Percentiles rank a stretch among this genome's conserved stretches.
These are phyloP conservation scores for Volvariella volvacea DNA, from an alignment of 1,284 basidiomycete species.

Conservation along the genomic window DNA sequence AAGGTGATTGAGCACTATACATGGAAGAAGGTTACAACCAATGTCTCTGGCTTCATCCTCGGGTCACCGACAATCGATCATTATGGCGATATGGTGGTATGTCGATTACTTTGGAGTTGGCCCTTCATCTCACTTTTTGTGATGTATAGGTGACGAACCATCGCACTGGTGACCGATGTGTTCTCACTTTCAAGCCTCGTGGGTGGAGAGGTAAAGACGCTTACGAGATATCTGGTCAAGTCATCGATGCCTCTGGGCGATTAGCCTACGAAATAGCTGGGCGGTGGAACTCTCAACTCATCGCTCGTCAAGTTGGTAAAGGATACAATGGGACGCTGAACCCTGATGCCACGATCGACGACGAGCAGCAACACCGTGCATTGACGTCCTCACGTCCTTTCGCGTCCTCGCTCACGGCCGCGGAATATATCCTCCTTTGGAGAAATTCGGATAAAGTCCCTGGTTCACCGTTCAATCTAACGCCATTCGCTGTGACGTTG, in stretches of 20 bases:
- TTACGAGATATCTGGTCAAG: slow-evolving; percentile 87
- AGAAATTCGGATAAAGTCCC: slow-evolving; percentile 83
- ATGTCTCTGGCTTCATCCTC: slow-evolving; percentile 90
- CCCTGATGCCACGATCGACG: slow-evolving; percentile 58
- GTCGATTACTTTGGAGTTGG: slow-evolving; percentile 21
- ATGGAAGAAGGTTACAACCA: slow-evolving; percentile 96
- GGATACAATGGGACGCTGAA: slow-evolving; percentile 56
- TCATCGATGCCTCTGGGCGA: slow-evolving; percentile 62
- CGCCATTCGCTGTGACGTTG: slow-evolving; percentile 89
- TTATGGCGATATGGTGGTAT: slow-evolving; percentile 90
- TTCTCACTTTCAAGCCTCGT: slow-evolving; percentile 92
- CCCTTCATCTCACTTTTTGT: slow-evolving; percentile 1
- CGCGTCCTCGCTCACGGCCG: neutral
- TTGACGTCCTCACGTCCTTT: slow-evolving; percentile 39
- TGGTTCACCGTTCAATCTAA: slow-evolving; percentile 86
- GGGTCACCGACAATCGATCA: slow-evolving; percentile 95
- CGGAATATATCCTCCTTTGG: slow-evolving; percentile 85
- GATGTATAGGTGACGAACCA: slow-evolving; percentile 76
- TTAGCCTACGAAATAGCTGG: slow-evolving; percentile 89
- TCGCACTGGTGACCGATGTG: slow-evolving; percentile 85
- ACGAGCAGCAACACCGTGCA: no score
- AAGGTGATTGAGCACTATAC: slow-evolving; percentile 80
- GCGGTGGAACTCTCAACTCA: slow-evolving; percentile 92
- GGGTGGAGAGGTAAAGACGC: slow-evolving; percentile 93
- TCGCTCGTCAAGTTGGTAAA: slow-evolving; percentile 71